Percentiles rank a stretch among this genome's conserved stretches.
Conservation (phyloP, 805 yeast genomes). For the Sugiyamaella lignohabitans region DNA sequence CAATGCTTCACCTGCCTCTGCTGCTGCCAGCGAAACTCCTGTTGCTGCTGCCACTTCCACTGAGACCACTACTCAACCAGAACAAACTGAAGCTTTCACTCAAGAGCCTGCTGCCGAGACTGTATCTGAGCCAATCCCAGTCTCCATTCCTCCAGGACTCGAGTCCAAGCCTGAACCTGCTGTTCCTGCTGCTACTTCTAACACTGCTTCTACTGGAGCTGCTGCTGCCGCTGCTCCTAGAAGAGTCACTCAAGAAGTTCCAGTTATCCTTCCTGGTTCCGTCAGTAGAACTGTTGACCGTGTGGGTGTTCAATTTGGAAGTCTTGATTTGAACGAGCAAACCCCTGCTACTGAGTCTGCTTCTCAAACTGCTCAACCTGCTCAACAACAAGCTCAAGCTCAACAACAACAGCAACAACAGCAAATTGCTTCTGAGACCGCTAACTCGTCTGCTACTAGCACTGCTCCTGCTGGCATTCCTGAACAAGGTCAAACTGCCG, state of each 20-base stretch:
- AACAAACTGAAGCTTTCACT: constrained; percentile 9
- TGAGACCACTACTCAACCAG: constrained; percentile 7
- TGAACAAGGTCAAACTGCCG: constrained; percentile 21
- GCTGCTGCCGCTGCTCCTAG: constrained; percentile 21
- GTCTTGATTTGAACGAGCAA: constrained; percentile 43
- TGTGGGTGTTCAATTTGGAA: constrained; percentile 60
- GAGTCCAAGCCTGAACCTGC: constrained; percentile 9
- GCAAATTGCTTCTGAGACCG: too few species aligned
- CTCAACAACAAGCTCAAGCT: constrained; percentile 13
- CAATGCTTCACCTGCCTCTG: constrained; percentile 12
- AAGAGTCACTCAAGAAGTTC: constrained; percentile 34
- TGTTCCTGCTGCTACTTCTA: constrained; percentile 17
- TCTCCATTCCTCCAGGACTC: constrained; percentile 15
- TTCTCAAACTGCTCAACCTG: constrained; percentile 6
- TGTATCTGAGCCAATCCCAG: constrained; percentile 14
- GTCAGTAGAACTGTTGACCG: constrained; percentile 38
- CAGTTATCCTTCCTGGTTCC: constrained; percentile 49
- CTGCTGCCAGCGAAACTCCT: not conserved
- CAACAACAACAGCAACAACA: constrained; percentile 20
- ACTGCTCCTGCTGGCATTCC: constrained; percentile 21
- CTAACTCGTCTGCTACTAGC: constrained; percentile 10
- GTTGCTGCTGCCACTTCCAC: constrained; percentile 15
- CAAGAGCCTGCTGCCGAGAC: constrained; percentile 9
- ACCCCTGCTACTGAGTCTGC: constrained; percentile 7
- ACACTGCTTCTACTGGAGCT: too few species aligned